Evolutionary conservation across 768 basidiomycete species (phyloP).

Genomic region (Phanerodontia chrysosporium): DNA sequence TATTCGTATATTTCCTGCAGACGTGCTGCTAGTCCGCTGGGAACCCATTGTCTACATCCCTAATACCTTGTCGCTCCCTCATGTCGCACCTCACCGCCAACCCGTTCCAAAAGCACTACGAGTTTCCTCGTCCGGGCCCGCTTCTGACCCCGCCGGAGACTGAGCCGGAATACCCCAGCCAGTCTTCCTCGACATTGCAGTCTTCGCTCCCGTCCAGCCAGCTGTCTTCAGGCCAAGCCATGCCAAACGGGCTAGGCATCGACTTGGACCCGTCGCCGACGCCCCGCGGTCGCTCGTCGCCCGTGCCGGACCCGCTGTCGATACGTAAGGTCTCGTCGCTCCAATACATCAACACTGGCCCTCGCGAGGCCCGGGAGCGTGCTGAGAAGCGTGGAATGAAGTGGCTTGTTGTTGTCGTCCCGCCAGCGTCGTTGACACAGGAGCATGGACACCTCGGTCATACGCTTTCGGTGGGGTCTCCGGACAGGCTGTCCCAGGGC

Average conservation of each 20-base stretch:
- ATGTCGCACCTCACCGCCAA: conserved; percentile 24
- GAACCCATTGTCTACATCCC: not conserved
- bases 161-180: conserved; percentile 22
- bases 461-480: conserved; percentile 54
- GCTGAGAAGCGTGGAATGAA: conserved; percentile 27
- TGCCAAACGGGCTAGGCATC: conserved; percentile 8
- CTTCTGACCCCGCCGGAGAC: conserved; percentile 32
- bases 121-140: conserved; percentile 36
- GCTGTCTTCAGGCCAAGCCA: not conserved
- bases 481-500: conserved; percentile 60
- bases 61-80: not conserved
- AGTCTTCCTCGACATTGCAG: not conserved
- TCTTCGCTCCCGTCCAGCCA: not conserved
- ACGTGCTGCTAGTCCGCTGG: conserved; percentile 11
- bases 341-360: conserved; percentile 39
- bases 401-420: conserved; percentile 64
- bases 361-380: conserved; percentile 22
- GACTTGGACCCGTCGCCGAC: conserved; percentile 13
- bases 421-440: conserved; percentile 53
- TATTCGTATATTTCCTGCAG: not conserved
- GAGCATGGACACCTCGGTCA: conserved; percentile 58
- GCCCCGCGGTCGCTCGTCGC: conserved; percentile 5
- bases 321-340: conserved; percentile 19
- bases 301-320: conserved; percentile 11
- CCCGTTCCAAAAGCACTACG: conserved; percentile 39